Base-by-base conservation (phyloP, 495 filamentous ascomycete species). In the Penicillium ochrochloron region DNA sequence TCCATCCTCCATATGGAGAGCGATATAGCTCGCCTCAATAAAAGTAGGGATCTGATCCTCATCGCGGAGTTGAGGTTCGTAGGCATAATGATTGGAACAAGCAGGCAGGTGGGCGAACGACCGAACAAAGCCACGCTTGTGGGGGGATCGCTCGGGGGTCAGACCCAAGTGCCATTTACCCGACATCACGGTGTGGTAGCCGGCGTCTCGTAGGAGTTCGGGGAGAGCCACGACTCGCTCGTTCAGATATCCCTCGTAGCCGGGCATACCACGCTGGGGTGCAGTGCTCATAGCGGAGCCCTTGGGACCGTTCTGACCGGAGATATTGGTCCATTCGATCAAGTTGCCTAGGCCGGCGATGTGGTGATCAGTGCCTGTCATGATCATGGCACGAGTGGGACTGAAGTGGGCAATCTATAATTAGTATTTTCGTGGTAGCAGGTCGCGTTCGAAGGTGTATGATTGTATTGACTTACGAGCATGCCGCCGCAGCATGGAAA, bases 201-300 rank as follows among this genome's bases (percentile, higher is more conserved):
- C 88, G 1, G 76, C 81, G 66, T 90, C 87, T 10, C 78, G 79
- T 4, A 90, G 78, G 15, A 89, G 53, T 69, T 90, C 86, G 9
- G 87, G 86, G 5, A 90, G 76, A 5, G 87, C 82, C 0, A 82
- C 88, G 25, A 90, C 86, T 7, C 79, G 73, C 51, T 88, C 84
- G 60, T 90, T 88, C 33, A 90, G 78, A 62, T 88, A 89, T 3
- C 86, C 86, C 71, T 89, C 87, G 68, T 89, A 88, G 0, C 87
- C 86, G 1, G 87, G 86, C 84, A 86, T 87, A n/a, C 80, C 79
- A 41, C 78, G 78, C 58, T 82, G 78, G 0, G 78, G 76, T 1
- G 78, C 79, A 0, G 76, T 79, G 64, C 76, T 78, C 70, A 76
- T 79, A 21, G 73, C 68, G 1, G 76, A 77, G 1, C 78, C 78